These are phyloP conservation scores for Vanrija humicola DNA, from an alignment of 1,284 basidiomycete species.

Conservation along the genomic window DNA sequence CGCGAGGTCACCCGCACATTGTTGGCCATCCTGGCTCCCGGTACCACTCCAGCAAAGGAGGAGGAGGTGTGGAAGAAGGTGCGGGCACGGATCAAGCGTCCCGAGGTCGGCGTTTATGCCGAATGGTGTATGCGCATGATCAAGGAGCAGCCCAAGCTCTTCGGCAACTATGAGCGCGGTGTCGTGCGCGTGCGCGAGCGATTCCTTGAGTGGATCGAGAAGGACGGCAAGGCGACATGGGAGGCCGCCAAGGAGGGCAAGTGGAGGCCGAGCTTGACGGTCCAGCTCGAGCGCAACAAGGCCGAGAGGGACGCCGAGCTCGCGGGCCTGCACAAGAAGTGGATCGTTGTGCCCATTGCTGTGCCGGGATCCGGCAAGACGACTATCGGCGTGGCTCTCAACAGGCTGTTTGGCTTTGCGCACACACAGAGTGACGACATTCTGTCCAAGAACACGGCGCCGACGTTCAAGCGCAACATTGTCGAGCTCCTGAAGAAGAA, in stretches of 20 bases:
- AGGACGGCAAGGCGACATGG: slow-evolving; percentile 53
- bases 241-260: slow-evolving; percentile 50
- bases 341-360: slow-evolving; percentile 80
- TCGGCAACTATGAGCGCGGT: slow-evolving; percentile 65
- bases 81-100: slow-evolving; percentile 38
- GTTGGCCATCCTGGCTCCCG: slow-evolving; percentile 50
- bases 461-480: slow-evolving; percentile 74
- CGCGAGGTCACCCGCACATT: slow-evolving; percentile 83
- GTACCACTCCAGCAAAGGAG: slow-evolving; percentile 12
- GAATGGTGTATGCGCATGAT: slow-evolving; percentile 58
- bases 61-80: slow-evolving; percentile 39
- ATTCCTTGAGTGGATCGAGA: slow-evolving; percentile 68
- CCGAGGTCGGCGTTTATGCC: slow-evolving; percentile 49
- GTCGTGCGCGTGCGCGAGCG: slow-evolving; percentile 74
- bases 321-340: slow-evolving; percentile 58
- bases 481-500: slow-evolving; percentile 58
- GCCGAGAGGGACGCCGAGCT: slow-evolving; percentile 20
- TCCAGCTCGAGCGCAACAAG: slow-evolving; percentile 16
- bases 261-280: slow-evolving; percentile 13
- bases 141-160: slow-evolving; percentile 58
- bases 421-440: slow-evolving; percentile 94
- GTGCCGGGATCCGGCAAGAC: slow-evolving; percentile 95
- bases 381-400: slow-evolving; percentile 71
- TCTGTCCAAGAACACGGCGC: slow-evolving; percentile 69
- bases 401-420: slow-evolving; percentile 71